Conservation (phyloP, 176 grass and related monocot genomes). For the Dactylis glomerata region DNA sequence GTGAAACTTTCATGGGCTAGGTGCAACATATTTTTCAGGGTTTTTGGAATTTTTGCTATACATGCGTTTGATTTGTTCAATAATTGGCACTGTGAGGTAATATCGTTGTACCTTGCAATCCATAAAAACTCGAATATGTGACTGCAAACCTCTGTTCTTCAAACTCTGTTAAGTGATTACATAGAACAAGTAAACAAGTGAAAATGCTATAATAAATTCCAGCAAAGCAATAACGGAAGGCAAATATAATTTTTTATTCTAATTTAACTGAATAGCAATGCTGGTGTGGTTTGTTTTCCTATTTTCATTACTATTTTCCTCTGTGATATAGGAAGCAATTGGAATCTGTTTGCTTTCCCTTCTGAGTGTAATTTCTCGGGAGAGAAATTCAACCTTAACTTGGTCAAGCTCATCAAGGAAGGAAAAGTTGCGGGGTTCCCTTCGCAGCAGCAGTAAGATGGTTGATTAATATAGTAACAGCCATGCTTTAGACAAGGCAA, state of each 20-base stretch:
- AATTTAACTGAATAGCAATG: neutral
- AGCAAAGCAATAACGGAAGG: neutral
- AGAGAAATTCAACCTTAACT: slow-evolving; percentile 66
- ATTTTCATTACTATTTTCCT: neutral
- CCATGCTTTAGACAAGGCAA: neutral
- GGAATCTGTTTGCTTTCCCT: slow-evolving; percentile 92
- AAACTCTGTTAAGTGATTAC: neutral
- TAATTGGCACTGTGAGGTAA: neutral
- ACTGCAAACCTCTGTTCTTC: neutral
- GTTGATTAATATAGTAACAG: slow-evolving; percentile 22
- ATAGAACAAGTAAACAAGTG: neutral
- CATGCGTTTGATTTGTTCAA: neutral
- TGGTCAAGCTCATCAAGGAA: slow-evolving; percentile 75
- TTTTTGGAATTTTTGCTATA: neutral
- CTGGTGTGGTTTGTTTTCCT: slow-evolving; percentile 10
- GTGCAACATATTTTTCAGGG: neutral
- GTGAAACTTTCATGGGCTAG: neutral
- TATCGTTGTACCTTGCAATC: neutral
- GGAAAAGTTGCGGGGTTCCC: slow-evolving; percentile 37
- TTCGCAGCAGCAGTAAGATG: slow-evolving; percentile 58
- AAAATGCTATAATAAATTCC: neutral
- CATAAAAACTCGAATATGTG: neutral
- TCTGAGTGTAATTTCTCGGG: slow-evolving; percentile 99
- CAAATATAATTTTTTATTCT: neutral
- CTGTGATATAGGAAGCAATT: slow-evolving; percentile 47